Conservation (phyloP, 768 basidiomycete species). For the Amanita molliuscula region DNA sequence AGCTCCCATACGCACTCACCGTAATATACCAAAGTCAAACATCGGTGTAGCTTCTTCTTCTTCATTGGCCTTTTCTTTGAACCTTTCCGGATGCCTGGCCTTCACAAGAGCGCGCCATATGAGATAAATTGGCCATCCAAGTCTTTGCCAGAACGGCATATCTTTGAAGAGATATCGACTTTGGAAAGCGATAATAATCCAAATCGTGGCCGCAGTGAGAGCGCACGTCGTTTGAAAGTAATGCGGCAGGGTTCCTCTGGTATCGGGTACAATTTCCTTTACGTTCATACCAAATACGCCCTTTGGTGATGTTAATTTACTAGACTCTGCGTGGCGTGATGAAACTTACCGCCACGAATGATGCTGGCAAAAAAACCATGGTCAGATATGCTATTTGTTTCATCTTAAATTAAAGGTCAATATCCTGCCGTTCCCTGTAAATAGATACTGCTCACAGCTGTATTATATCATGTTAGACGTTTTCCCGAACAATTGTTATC, state of each 20-base stretch:
- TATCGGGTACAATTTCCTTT: constrained; percentile 26
- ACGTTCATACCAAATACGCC: constrained; percentile 55
- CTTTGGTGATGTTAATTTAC: constrained; percentile 16
- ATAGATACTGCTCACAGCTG: constrained; percentile 9
- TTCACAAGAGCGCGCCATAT: background rate
- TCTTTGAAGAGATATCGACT: constrained; percentile 26
- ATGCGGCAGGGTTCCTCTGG: constrained; percentile 26
- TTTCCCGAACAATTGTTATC: background rate
- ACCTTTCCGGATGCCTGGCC: background rate
- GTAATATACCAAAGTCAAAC: background rate
- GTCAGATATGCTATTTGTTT: constrained; percentile 52
- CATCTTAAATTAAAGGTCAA: constrained; percentile 22
- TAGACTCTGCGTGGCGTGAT: no score
- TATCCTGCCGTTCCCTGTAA: no score
- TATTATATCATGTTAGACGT: background rate
- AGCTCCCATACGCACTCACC: background rate
- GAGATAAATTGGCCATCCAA: constrained; percentile 27
- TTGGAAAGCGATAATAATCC: constrained; percentile 50
- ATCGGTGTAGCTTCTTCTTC: background rate
- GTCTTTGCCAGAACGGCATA: constrained; percentile 18
- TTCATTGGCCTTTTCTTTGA: background rate
- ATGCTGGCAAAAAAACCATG: constrained; percentile 53
- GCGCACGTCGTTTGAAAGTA: constrained; percentile 34
- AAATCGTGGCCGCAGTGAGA: constrained; percentile 40
- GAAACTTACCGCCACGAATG: constrained; percentile 36